Percentiles rank a stretch among this genome's conserved stretches.
These are phyloP conservation scores for Lachnellula subtilissima DNA, from an alignment of 2,329 filamentous ascomycete genomes.

Conservation along the genomic window DNA sequence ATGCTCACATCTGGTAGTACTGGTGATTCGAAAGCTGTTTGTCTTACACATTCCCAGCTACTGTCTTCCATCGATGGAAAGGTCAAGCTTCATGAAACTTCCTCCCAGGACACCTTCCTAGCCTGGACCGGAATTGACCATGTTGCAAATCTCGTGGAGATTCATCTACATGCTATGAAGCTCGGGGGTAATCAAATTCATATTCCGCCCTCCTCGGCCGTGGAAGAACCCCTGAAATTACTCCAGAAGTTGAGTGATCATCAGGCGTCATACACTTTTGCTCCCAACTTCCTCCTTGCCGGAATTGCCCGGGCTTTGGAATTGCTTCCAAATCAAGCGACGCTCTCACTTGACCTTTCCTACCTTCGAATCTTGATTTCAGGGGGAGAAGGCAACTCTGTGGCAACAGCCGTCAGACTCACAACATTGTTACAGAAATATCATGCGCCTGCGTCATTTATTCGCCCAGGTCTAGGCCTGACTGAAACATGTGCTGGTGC, in stretches of 20 bases:
- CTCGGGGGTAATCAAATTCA: slow-evolving; percentile 42
- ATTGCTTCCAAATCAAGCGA: neutral
- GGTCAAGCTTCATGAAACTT: slow-evolving; percentile 23
- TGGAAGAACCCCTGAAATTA: slow-evolving; percentile 37
- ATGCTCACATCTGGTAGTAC: slow-evolving; percentile 52
- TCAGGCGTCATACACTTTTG: slow-evolving; percentile 41
- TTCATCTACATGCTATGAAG: slow-evolving; percentile 45
- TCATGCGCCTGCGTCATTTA: slow-evolving; percentile 32
- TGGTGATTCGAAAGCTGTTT: slow-evolving; percentile 47
- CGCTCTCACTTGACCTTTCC: slow-evolving; percentile 26
- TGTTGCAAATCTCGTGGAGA: slow-evolving; percentile 46
- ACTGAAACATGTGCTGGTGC: slow-evolving; percentile 49
- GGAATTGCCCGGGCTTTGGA: slow-evolving; percentile 5
- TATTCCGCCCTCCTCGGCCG: slow-evolving; percentile 38
- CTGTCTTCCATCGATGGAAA: slow-evolving; percentile 40
- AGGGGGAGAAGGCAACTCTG: slow-evolving; percentile 43
- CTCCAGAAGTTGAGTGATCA: slow-evolving; percentile 37
- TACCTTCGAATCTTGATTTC: slow-evolving; percentile 34
- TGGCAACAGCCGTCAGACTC: slow-evolving; percentile 29
- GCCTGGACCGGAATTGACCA: slow-evolving; percentile 47
- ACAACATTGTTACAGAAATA: slow-evolving; percentile 29
- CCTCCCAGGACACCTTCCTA: slow-evolving; percentile 28
- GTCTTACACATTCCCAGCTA: slow-evolving; percentile 40
- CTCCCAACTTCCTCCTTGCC: slow-evolving; percentile 39
- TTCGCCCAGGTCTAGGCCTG: slow-evolving; percentile 45